Percentiles rank a stretch among this genome's conserved stretches.
Evolutionary conservation across 306 rosid species (phyloP).

Genomic region (Medicago arabica): DNA sequence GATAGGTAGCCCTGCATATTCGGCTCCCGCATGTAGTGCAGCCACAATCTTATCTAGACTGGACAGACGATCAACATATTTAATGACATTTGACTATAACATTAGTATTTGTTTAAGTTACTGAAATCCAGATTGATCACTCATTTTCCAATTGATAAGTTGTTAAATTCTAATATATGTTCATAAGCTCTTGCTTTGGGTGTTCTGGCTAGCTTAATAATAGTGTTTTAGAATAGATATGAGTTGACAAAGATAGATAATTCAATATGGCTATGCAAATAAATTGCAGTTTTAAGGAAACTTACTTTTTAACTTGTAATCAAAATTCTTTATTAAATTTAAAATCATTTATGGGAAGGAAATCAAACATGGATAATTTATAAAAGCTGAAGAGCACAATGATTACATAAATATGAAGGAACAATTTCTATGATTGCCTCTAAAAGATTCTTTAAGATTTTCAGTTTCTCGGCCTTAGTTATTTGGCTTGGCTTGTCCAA

Average conservation of each 20-base stretch:
- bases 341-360: background rate
- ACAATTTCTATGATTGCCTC: conserved; percentile 21
- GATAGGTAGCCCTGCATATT: conserved; percentile 68
- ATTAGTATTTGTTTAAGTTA: conserved; percentile 15
- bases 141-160: conserved; percentile 22
- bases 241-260: conserved; percentile 18
- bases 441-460: conserved; percentile 4
- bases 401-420: conserved; percentile 22
- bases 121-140: conserved; percentile 26
- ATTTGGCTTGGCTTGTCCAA: conserved; percentile 20
- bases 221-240: conserved; percentile 15
- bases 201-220: background rate
- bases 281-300: background rate
- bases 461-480: background rate
- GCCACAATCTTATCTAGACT: conserved; percentile 77
- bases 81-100: conserved; percentile 27
- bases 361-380: conserved; percentile 9
- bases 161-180: conserved; percentile 21
- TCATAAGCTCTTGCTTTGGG: background rate
- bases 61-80: conserved; percentile 49
- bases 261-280: conserved; percentile 13
- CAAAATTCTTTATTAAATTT: conserved; percentile 17
- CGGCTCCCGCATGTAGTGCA: conserved; percentile 93
- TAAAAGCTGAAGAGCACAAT: conserved; percentile 19
- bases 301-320: background rate